These are phyloP conservation scores for Exophiala dermatitidis DNA, from an alignment of 2,329 filamentous ascomycete genomes.

Conservation along the genomic window DNA sequence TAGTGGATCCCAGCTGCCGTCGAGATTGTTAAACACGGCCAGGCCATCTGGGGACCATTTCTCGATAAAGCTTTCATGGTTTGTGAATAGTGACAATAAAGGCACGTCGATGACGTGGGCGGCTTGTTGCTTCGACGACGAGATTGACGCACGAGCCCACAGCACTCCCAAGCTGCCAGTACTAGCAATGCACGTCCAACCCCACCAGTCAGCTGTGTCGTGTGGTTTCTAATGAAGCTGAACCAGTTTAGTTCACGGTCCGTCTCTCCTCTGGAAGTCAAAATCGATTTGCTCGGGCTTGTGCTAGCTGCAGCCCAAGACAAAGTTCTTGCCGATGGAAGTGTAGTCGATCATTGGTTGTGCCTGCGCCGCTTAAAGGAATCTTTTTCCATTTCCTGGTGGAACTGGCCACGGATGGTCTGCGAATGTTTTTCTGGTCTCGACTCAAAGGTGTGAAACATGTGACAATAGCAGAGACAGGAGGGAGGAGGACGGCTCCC, in stretches of 20 bases:
- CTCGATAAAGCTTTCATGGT: not conserved
- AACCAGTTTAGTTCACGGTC: too few species aligned
- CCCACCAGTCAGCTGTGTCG: not conserved
- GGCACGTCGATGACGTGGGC: conserved; percentile 12
- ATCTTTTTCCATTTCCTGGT: not conserved
- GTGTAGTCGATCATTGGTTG: not conserved
- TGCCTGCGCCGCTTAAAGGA: not conserved
- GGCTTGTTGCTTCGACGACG: conserved; percentile 19
- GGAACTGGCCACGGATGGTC: too few species aligned
- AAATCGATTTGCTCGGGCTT: not conserved
- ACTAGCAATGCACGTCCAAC: not conserved
- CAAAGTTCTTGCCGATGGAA: not conserved
- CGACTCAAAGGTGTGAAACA: too few species aligned
- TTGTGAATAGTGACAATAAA: not conserved
- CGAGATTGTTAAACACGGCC: too few species aligned
- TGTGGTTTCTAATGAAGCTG: too few species aligned
- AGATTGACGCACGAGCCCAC: not conserved
- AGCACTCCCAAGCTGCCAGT: not conserved
- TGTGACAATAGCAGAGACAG: too few species aligned
- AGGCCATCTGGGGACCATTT: not conserved
- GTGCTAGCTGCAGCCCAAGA: not conserved
- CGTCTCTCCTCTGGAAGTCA: not conserved
- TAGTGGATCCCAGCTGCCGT: too few species aligned
- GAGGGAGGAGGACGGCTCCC: not conserved
- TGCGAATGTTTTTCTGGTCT: too few species aligned